A percentile compares a stretch with the other conserved stretches of the same genome.
Evolutionary conservation across 2,329 filamentous ascomycete genomes (phyloP).

Genomic region (Claviceps sp.): DNA sequence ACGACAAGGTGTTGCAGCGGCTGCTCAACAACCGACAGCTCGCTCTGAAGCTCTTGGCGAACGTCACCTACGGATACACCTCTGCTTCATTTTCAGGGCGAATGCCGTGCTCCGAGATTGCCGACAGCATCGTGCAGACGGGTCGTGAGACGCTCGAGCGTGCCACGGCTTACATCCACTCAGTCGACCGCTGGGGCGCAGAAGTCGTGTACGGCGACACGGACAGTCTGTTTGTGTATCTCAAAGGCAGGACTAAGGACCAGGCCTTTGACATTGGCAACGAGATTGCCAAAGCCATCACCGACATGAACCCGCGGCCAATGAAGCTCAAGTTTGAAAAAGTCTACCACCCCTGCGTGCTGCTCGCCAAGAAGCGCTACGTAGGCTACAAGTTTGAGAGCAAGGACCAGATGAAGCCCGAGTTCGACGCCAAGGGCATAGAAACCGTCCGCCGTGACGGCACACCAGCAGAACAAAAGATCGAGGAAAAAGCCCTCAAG

Average conservation of each 20-base stretch:
- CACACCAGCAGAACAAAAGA: conserved; percentile 89
- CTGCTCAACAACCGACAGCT: conserved; percentile 88
- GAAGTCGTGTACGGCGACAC: conserved; percentile 98
- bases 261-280: conserved; percentile 87
- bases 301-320: conserved; percentile 77
- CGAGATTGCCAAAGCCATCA: conserved; percentile 80
- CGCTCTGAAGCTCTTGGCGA: conserved; percentile 91
- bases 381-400: conserved; percentile 95
- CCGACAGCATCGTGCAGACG: conserved; percentile 95
- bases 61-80: conserved; percentile 96
- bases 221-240: conserved; percentile 81
- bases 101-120: conserved; percentile 97
- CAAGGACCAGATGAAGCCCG: conserved; percentile 59
- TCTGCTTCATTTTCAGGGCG: conserved; percentile 92
- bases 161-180: conserved; percentile 85
- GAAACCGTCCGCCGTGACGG: conserved; percentile 93
- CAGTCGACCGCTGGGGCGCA: conserved; percentile 73
- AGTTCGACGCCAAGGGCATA: conserved; percentile 96
- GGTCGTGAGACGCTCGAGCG: conserved; percentile 89
- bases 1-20: conserved; percentile 73
- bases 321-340: conserved; percentile 98
- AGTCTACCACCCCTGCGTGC: conserved; percentile 87
- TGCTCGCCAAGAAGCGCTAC: conserved; percentile 94
- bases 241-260: conserved; percentile 74
- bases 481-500: conserved; percentile 83